Evolutionary conservation across 148 eudicot species (phyloP), one percentile per base, ranked within the genome.

Genomic region (Nepenthes gracilis): DNA sequence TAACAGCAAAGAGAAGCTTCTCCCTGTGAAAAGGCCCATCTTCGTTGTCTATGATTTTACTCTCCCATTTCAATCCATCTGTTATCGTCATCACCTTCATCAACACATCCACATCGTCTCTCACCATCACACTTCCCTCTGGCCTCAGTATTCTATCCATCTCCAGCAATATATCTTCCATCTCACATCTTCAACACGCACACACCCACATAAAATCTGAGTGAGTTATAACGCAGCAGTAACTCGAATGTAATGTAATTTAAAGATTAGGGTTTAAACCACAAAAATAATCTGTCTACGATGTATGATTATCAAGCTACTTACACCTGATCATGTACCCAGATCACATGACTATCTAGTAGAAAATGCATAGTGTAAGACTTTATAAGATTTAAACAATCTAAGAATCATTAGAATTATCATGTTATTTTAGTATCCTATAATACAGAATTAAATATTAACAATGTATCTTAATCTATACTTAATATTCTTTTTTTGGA

Each of bases 111-210:
- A 90, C 95, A 47, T 90, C 97, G 35, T 90, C 97, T 23, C 95
- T 67, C 2, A 90, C 57, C 36, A 90, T 81, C 50, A 87, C 72
- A 60, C 89, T 78, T 48, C 97, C 97, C 73, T 90, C 92, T 6
- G 97, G 97, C 70, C 97, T 79, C 36, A 90, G 51, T 35, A 90
- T 79, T 53, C 97, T 76, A 57, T 90, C 97, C 92, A 90, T 87
- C 74, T 90, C 95, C 38, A 90, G 81, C 67, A 90, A 48, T 6
- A 87, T 83, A 40, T 90, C 89, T 14, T 87, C 95, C 81, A 79
- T 77, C 23, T 83, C 87, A 64, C 97, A 90, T 66, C 97, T 90
- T 6, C 11, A 4, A 40, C 8, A 40, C 45, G 8, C 23, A 23
- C 11, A 5, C 48, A 45, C 11, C 48, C 48, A 45, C 48, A 45